These are phyloP conservation scores for Aspergillus hortae DNA, from an alignment of 2,329 filamentous ascomycete genomes.

Conservation along the genomic window DNA sequence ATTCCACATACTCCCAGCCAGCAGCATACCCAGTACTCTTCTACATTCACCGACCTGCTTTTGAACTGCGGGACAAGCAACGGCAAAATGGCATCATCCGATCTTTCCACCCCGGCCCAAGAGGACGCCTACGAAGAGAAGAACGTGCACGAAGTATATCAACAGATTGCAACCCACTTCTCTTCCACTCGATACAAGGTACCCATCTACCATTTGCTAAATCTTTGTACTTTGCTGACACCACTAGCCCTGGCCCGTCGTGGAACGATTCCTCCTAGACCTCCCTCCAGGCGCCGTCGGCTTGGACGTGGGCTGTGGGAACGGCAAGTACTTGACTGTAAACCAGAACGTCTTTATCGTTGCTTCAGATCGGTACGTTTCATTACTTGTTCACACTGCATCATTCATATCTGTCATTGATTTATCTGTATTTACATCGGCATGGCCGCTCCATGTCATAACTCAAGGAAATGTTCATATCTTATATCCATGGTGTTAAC, in stretches of 20 bases:
- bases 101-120: background rate
- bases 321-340: conserved; percentile 88
- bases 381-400: too few species aligned
- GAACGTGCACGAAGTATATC: conserved; percentile 91
- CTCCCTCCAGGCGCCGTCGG: conserved; percentile 71
- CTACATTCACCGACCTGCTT: too few species aligned
- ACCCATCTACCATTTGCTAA: background rate
- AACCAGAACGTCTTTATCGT: conserved; percentile 75
- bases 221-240: background rate
- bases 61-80: too few species aligned
- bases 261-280: conserved; percentile 69
- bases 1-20: too few species aligned
- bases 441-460: background rate
- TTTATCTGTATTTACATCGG: conserved; percentile 23
- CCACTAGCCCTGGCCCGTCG: conserved; percentile 77
- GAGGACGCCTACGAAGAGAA: conserved; percentile 66
- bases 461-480: background rate
- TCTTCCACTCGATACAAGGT: conserved; percentile 61
- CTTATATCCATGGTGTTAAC: background rate
- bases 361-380: conserved; percentile 73
- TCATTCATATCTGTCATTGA: background rate
- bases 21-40: too few species aligned
- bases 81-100: conserved; percentile 8
- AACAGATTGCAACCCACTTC: conserved; percentile 49
- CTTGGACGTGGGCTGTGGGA: conserved; percentile 90